These are phyloP conservation scores for Astragalus membranaceus DNA, from an alignment of 306 rosid genomes.

Conservation along the genomic window DNA sequence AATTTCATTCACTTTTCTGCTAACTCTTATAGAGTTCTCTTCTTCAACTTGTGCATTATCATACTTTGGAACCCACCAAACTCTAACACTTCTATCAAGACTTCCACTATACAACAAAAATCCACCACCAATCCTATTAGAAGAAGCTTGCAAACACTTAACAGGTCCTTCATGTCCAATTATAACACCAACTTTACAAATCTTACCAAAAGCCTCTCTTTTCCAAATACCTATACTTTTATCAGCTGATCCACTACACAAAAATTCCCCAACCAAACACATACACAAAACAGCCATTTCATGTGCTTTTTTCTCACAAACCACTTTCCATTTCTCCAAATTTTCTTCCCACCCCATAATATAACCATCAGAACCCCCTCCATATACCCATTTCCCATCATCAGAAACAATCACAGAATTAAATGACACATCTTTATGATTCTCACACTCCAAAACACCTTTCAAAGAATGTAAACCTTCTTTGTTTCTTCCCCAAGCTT, in stretches of 20 bases:
- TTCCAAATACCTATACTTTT: slow-evolving; percentile 79
- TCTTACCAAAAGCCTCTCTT: slow-evolving; percentile 59
- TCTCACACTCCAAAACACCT: slow-evolving; percentile 67
- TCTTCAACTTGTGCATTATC: not conserved
- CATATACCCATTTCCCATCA: slow-evolving; percentile 80
- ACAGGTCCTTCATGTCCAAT: slow-evolving; percentile 91
- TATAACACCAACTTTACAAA: slow-evolving; percentile 56
- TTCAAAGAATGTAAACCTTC: slow-evolving; percentile 42
- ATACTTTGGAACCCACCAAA: slow-evolving; percentile 89
- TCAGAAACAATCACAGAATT: slow-evolving; percentile 67
- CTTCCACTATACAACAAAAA: slow-evolving; percentile 87
- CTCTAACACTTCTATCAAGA: slow-evolving; percentile 82
- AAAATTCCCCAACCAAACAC: slow-evolving; percentile 55
- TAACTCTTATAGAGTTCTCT: slow-evolving; percentile 1
- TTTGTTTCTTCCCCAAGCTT: slow-evolving; percentile 62
- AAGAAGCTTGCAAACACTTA: slow-evolving; percentile 75
- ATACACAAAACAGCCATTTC: slow-evolving; percentile 70
- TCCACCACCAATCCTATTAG: slow-evolving; percentile 58
- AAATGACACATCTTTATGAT: slow-evolving; percentile 64
- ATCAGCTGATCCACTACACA: slow-evolving; percentile 91
- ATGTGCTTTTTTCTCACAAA: slow-evolving; percentile 65
- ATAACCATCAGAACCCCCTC: slow-evolving; percentile 72
- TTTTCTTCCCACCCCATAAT: slow-evolving; percentile 64
- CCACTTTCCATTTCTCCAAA: slow-evolving; percentile 46
- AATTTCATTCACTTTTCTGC: slow-evolving; percentile 5